Conservation (phyloP, 495 filamentous ascomycete species). For the Jackrogersella multiformis region DNA sequence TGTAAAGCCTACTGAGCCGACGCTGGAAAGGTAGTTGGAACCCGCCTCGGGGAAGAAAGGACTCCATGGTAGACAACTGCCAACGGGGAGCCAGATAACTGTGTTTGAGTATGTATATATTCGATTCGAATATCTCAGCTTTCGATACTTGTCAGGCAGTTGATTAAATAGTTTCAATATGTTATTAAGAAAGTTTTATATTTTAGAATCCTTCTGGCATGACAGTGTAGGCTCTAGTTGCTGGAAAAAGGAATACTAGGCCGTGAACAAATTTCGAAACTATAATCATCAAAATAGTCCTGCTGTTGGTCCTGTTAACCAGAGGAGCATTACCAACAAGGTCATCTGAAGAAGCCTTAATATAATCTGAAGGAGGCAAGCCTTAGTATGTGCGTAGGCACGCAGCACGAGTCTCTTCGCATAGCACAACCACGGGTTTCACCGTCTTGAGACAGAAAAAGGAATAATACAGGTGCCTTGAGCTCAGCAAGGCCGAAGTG, state of each 20-base stretch:
- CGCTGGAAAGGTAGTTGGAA: constrained; percentile 66
- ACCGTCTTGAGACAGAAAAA: constrained; percentile 7
- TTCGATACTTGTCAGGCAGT: not conserved
- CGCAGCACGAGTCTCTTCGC: constrained; percentile 17
- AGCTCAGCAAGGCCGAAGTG: constrained; percentile 4
- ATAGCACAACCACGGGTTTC: constrained; percentile 11
- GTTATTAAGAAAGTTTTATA: not conserved
- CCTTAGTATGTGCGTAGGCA: constrained; percentile 18
- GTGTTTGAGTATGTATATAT: not conserved
- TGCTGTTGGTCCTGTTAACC: constrained; percentile 12
- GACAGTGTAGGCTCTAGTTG: constrained; percentile 2
- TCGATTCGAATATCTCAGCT: not conserved
- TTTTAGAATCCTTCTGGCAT: not conserved
- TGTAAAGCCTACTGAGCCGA: constrained; percentile 87
- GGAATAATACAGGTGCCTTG: constrained; percentile 38
- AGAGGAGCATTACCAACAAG: not conserved
- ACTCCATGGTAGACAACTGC: constrained; percentile 53
- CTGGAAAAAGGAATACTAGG: not conserved
- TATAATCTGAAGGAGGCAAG: not conserved
- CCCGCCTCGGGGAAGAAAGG: constrained; percentile 55
- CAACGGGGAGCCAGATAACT: not conserved
- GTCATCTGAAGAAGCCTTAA: constrained; percentile 1
- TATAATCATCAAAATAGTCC: no score
- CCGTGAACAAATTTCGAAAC: not conserved
- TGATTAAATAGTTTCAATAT: not conserved